These are phyloP conservation scores for Talaromyces pinophilus DNA, from an alignment of 2,329 filamentous ascomycete species.

Conservation along the genomic window DNA sequence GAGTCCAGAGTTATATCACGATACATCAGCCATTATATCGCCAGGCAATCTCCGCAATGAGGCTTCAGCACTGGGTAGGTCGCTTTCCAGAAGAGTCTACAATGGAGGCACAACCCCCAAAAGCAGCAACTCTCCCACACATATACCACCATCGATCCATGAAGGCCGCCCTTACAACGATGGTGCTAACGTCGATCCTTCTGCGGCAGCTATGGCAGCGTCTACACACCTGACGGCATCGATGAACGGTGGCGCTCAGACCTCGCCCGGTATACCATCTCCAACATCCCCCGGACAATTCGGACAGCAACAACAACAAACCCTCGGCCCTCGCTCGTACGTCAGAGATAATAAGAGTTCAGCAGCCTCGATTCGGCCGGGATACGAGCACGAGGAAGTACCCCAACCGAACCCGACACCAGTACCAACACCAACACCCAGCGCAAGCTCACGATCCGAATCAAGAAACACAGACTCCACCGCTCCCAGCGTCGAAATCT, in stretches of 20 bases:
- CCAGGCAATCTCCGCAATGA: slow-evolving; percentile 18
- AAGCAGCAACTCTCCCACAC: slow-evolving; percentile 70
- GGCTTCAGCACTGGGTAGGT: slow-evolving; percentile 61
- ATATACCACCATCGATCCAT: slow-evolving; percentile 60
- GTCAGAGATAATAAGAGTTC: slow-evolving; percentile 35
- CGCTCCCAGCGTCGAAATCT: slow-evolving; percentile 75
- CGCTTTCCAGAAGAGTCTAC: slow-evolving; percentile 72
- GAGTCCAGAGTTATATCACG: slow-evolving; percentile 28
- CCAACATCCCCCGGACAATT: slow-evolving; percentile 49
- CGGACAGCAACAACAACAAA: slow-evolving; percentile 46
- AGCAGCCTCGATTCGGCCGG: slow-evolving; percentile 31
- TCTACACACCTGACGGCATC: slow-evolving; percentile 68
- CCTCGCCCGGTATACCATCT: slow-evolving; percentile 51
- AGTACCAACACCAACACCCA: slow-evolving; percentile 36
- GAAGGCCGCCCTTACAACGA: slow-evolving; percentile 62
- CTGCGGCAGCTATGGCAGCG: slow-evolving; percentile 67
- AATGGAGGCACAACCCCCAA: slow-evolving; percentile 72
- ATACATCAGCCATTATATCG: slow-evolving; percentile 15
- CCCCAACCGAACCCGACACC: slow-evolving; percentile 34
- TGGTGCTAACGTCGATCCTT: slow-evolving; percentile 62
- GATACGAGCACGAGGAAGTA: slow-evolving; percentile 43
- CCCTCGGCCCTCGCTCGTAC: slow-evolving; percentile 48
- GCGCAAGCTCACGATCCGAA: slow-evolving; percentile 16
- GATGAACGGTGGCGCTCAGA: slow-evolving; percentile 64
- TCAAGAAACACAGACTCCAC: slow-evolving; percentile 27